A percentile compares a stretch with the other conserved stretches of the same genome.
Conservation (phyloP, 305 asterid genomes). For the Striga hermonthica region DNA sequence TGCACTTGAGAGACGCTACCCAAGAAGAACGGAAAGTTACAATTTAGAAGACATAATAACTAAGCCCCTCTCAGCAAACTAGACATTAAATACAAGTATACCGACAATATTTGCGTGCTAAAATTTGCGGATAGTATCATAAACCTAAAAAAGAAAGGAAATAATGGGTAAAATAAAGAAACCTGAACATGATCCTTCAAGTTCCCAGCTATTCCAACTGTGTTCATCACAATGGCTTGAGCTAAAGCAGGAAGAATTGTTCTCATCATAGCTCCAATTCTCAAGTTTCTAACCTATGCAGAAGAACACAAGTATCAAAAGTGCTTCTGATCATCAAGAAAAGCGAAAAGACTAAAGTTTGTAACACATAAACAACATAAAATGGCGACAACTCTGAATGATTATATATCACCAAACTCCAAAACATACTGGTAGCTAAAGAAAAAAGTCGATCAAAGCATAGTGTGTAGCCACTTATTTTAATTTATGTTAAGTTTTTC, state of each 20-base stretch:
- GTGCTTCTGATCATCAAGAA: not conserved
- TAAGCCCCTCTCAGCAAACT: constrained; percentile 17
- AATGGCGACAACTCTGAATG: constrained; percentile 14
- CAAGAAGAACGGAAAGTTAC: constrained; percentile 1
- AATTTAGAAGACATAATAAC: constrained; percentile 24
- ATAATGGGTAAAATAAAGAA: constrained; percentile 20
- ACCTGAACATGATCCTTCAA: constrained; percentile 75
- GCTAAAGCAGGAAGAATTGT: constrained; percentile 92
- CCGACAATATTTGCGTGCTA: constrained; percentile 5
- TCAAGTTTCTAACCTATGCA: constrained; percentile 74
- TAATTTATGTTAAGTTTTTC: not conserved
- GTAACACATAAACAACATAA: not conserved
- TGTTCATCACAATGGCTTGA: constrained; percentile 72
- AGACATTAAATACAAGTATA: not conserved
- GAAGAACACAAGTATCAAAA: constrained; percentile 9
- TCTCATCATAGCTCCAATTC: constrained; percentile 95
- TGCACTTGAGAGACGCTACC: constrained; percentile 63
- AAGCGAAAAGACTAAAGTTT: not conserved
- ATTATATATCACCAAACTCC: constrained; percentile 28
- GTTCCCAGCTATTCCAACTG: constrained; percentile 44
- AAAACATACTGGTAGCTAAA: not conserved
- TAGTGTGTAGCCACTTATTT: constrained; percentile 11
- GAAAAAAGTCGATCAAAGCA: constrained; percentile 18
- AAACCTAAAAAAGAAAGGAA: no score
- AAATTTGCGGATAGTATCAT: constrained; percentile 10